phyloP scores from a whole-genome alignment of 2,329 filamentous ascomycete genomes.

The Monosporascus sp. region DNA sequence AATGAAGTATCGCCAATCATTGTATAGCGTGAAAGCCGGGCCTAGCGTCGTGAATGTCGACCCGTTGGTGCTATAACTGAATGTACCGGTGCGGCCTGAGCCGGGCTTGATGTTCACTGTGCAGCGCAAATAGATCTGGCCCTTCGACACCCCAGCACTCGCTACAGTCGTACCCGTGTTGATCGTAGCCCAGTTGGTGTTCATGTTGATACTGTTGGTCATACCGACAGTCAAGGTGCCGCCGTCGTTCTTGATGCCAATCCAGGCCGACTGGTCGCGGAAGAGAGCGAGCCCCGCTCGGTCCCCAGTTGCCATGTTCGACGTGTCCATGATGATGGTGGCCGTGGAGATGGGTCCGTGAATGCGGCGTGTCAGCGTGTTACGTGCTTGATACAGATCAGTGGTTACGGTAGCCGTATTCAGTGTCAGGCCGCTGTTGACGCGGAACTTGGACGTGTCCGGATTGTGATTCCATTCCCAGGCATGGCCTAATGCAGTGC shows the following conservation, averaged over 20 bases:
- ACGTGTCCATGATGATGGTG: constrained; percentile 46
- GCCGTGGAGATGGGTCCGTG: constrained; percentile 39
- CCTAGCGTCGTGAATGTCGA: constrained; percentile 30
- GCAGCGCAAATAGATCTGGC: constrained; percentile 32
- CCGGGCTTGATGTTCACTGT: constrained; percentile 30
- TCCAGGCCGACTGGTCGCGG: constrained; percentile 47
- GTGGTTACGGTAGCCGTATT: constrained; percentile 45
- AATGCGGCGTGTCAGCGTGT: constrained; percentile 44
- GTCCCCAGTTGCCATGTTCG: constrained; percentile 46
- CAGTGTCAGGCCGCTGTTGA: constrained; percentile 41
- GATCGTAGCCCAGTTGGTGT: constrained; percentile 24
- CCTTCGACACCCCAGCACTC: constrained; percentile 24
- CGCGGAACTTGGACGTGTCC: constrained; percentile 39
- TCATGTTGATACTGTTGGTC: constrained; percentile 33
- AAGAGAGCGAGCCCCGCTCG: constrained; percentile 47
- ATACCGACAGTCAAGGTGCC: constrained; percentile 25
- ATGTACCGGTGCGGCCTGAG: constrained; percentile 24
- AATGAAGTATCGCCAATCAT: constrained; percentile 41
- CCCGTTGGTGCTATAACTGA: constrained; percentile 41
- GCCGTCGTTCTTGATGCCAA: constrained; percentile 41
- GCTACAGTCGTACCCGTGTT: constrained; percentile 25
- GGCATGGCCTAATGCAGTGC: constrained; percentile 33
- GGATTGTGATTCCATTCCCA: constrained; percentile 64
- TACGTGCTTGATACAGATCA: constrained; percentile 43
- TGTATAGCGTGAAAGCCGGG: constrained; percentile 30